Conservation (phyloP, 495 filamentous ascomycete genomes). For the Podospora bellae-mahoneyi region DNA sequence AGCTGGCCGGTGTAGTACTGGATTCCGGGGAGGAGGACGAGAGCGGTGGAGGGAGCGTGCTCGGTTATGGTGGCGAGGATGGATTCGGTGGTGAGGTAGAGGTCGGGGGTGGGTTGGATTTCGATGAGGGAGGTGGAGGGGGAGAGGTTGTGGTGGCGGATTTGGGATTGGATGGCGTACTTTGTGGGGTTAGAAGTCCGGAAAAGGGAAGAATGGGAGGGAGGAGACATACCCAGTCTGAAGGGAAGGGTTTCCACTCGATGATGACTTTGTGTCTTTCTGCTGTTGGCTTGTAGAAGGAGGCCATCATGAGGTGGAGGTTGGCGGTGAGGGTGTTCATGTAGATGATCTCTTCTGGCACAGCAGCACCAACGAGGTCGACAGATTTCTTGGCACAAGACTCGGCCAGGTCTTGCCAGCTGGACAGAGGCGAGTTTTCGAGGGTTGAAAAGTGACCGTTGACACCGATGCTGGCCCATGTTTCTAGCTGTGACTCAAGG, state of each 20-base stretch:
- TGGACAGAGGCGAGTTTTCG: constrained; percentile 62
- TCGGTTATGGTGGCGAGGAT: constrained; percentile 73
- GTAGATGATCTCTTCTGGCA: constrained; percentile 69
- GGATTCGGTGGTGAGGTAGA: constrained; percentile 60
- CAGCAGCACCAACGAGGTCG: constrained; percentile 71
- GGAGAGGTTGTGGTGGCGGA: constrained; percentile 64
- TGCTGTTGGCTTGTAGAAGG: constrained; percentile 76
- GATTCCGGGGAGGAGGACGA: constrained; percentile 81
- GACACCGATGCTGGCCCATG: constrained; percentile 87
- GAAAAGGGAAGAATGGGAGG: neutral
- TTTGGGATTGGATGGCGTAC: constrained; percentile 87
- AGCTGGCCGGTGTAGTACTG: constrained; percentile 93
- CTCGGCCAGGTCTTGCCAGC: constrained; percentile 76
- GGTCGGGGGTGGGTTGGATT: constrained; percentile 53
- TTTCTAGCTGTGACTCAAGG: constrained; percentile 69
- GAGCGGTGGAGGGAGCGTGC: constrained; percentile 70
- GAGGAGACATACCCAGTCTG: constrained; percentile 62
- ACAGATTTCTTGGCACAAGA: constrained; percentile 68
- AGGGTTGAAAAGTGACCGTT: constrained; percentile 80
- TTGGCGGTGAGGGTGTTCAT: constrained; percentile 92
- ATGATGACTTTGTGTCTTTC: constrained; percentile 79
- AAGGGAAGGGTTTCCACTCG: constrained; percentile 88
- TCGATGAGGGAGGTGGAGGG: constrained; percentile 66
- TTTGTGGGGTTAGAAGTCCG: constrained; percentile 29
- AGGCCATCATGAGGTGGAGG: constrained; percentile 81